Base-by-base conservation (phyloP, 768 basidiomycete genomes). In the Tricholoma flavovirens region DNA sequence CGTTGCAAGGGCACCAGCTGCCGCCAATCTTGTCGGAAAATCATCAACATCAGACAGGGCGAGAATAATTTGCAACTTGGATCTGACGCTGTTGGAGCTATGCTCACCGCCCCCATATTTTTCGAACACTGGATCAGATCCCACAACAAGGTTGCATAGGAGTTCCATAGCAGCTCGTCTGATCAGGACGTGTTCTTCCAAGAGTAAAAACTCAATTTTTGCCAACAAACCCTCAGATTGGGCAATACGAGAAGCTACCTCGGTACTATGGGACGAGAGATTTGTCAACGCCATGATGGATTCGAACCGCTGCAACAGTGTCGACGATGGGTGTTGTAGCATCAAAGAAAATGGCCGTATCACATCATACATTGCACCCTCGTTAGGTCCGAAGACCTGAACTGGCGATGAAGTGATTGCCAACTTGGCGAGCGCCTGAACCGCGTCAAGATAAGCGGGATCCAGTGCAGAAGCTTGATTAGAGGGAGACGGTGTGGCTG, bases 261-360 rank as follows among this genome's bases (percentile, higher is more conserved):
- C 80, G 0, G 83, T 73, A 49, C 81, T 82, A 51, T 90, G 79
- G 15, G 93, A 94, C 0, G 96, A 86, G 42, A 98, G 73, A 67
- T 99, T 99, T 7, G 97, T 99, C 52, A 99, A 77, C 1, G 93
- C 95, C 96, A 98, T 98, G 62, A 95, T 76, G 3, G 86, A 84
- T 69, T 99, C 97, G 64, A 99, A 99, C 38, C 81, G 81, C 65
- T 97, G 93, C 5, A 98, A 74, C 32, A 89, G 79, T 46, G 73
- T 85, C 8, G 91, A 81, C 0, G 82, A 78, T 1, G 83, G 71
- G 64, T 88, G 84, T 38, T 83, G 80, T 33, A 98, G 76, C 54
- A 97, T 74, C 26, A 83, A 66, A 8, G 88, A 81, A 50, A 98
- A 76, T 0, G 94, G 94, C 2, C 86, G 80, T 55, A 97, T 83